Base-by-base conservation (phyloP, 2,329 filamentous ascomycete genomes). In the Sclerotinia spermophila region DNA sequence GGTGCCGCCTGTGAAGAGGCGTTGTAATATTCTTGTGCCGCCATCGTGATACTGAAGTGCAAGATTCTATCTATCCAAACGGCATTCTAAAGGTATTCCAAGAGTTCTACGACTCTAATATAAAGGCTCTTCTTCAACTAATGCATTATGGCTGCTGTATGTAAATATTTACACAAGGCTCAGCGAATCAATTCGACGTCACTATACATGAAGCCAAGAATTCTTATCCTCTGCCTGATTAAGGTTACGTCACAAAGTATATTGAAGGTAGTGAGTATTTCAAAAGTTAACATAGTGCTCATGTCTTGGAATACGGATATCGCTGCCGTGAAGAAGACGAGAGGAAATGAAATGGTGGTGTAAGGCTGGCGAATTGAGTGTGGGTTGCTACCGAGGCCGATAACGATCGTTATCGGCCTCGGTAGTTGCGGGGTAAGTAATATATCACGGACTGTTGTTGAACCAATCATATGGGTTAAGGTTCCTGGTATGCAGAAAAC, bases 201-300 rank as follows among this genome's bases (percentile, higher is more conserved):
- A 67, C 65, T 8, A 42, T 59, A 67, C 65, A 67, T 67, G 38
- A 44, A 59, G 60, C 51, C 51, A 67, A 44, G 65, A 58, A 27
- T 27, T 42, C 33, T 59, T 45, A 35, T 27, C 30, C 65, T 67
- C 33, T n/a, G 38, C 27, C 21, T 67, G 21, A 40, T 40, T 44
- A 59, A 59, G 48, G 44, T 42, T 45, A 67, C 27, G 65, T 67
- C 51, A 59, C 21, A 40, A 45, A 44, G 6, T 17, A 62, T 42
- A 62, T 33, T 45, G 30, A 44, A 48, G 30, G 5, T 15, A 19
- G 42, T 24, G 27, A 62, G 17, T 45, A 62, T 11, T 45, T 1
- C 19, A 42, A 13, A 45, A 45, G 60, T 62, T 30, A 24, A 48
- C 24, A 3, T 11, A 33, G 21, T 24, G n/a, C 44, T 17, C 42